A percentile compares a stretch with the other conserved stretches of the same genome.
Conservation (phyloP, 495 filamentous ascomycete genomes). For the Collariella sp. region DNA sequence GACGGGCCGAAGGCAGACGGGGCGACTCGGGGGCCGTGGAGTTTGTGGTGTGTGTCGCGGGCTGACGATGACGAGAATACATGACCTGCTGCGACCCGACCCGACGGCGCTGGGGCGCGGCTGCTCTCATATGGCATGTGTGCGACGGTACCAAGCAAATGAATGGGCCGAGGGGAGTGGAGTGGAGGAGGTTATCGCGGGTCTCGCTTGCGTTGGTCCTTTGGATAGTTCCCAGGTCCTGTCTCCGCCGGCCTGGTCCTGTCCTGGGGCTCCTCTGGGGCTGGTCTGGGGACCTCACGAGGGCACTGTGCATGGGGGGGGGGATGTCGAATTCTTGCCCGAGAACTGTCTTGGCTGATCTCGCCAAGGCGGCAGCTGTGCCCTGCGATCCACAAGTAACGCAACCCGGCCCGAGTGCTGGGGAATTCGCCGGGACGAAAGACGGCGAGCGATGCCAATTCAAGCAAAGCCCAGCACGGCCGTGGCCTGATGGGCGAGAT, state of each 20-base stretch:
- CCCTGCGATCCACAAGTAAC: slow-evolving; percentile 1
- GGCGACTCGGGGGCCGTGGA: slow-evolving; percentile 2
- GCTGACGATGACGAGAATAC: slow-evolving; percentile 1
- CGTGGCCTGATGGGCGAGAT: too few species aligned
- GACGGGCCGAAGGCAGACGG: background rate
- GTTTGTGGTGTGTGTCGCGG: background rate
- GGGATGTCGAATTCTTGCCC: background rate
- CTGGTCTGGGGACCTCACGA: background rate
- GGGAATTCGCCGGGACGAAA: too few species aligned
- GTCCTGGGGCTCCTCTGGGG: too few species aligned
- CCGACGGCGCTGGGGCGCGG: background rate
- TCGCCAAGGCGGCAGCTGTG: slow-evolving; percentile 17
- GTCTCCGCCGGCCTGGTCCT: too few species aligned
- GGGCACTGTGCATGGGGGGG: background rate
- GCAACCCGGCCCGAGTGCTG: background rate
- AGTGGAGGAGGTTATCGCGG: background rate
- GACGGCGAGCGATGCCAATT: too few species aligned
- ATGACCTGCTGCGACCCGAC: slow-evolving; percentile 11
- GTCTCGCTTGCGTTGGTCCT: background rate
- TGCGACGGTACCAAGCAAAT: background rate
- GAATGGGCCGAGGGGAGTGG: background rate
- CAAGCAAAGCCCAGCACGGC: too few species aligned
- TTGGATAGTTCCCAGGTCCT: too few species aligned
- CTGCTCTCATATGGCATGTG: slow-evolving; percentile 3
- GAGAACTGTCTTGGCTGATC: slow-evolving; percentile 10